Percentiles rank a stretch among this genome's conserved stretches.
Evolutionary conservation across 225 moss, liverwort and hornwort species (phyloP).

Genomic region (Physcomitrellopsis africana): DNA sequence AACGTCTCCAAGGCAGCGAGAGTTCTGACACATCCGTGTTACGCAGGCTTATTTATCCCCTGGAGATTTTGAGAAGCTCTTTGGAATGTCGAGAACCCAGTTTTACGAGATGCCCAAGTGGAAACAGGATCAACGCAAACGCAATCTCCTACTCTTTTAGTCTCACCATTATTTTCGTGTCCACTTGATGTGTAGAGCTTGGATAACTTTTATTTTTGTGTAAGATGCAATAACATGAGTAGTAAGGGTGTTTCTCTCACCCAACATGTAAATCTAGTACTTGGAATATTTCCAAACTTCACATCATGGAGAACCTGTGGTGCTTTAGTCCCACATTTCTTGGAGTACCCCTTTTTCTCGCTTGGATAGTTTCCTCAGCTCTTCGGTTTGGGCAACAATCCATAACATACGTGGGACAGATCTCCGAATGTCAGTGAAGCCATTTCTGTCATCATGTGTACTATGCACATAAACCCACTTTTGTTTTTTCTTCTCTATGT

Average conservation of each 20-base stretch:
- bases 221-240: conserved; percentile 22
- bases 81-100: conserved; percentile 57
- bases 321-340: background rate
- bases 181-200: conserved; percentile 27
- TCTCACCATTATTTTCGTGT: conserved; percentile 11
- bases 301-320: background rate
- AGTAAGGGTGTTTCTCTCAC: conserved; percentile 31
- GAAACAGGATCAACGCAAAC: conserved; percentile 82
- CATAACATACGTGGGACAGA: background rate
- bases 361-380: background rate
- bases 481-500: too few relatives aligned
- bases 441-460: too few relatives aligned
- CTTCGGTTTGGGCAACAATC: background rate
- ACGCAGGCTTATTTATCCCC: conserved; percentile 64
- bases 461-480: too few relatives aligned
- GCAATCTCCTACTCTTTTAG: conserved; percentile 65
- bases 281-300: conserved; percentile 32
- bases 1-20: background rate
- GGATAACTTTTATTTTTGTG: conserved; percentile 8
- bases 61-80: conserved; percentile 68
- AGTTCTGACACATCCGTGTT: background rate
- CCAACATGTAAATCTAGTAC: conserved; percentile 25
- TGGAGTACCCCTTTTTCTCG: background rate
- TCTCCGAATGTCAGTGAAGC: background rate
- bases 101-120: conserved; percentile 80